phyloP scores from a whole-genome alignment of 768 basidiomycete species.

The Rhizopogon rudus region DNA sequence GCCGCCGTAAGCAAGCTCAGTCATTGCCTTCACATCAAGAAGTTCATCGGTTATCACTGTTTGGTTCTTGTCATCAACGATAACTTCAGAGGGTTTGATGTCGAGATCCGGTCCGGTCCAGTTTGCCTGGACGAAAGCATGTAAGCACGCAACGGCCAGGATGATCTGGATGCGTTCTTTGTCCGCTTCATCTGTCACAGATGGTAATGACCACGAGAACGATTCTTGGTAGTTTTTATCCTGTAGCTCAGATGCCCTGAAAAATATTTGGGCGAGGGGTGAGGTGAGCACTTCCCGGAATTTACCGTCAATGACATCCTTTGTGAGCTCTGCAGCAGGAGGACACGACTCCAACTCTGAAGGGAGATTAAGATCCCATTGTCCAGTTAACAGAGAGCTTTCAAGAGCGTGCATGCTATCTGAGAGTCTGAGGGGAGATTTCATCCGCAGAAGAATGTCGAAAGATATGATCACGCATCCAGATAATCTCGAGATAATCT shows the following conservation, averaged over 20 bases:
- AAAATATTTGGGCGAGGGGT: constrained; percentile 35
- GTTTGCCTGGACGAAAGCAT: constrained; percentile 89
- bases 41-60: constrained; percentile 35
- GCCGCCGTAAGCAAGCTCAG: constrained; percentile 77
- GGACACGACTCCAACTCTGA: constrained; percentile 18
- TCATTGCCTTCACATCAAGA: constrained; percentile 62
- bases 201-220: constrained; percentile 24
- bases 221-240: constrained; percentile 35
- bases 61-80: constrained; percentile 30
- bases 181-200: constrained; percentile 31
- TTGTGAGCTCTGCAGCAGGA: constrained; percentile 35
- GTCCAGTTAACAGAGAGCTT: constrained; percentile 51
- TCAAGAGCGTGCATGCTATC: constrained; percentile 35
- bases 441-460: neutral
- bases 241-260: constrained; percentile 30
- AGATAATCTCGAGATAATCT: too few species aligned
- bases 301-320: constrained; percentile 53
- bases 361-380: constrained; percentile 29
- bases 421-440: neutral
- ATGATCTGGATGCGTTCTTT: constrained; percentile 55
- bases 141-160: constrained; percentile 74
- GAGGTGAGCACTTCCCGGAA: constrained; percentile 52
- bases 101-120: constrained; percentile 93
- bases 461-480: too few species aligned
- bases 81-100: constrained; percentile 39